phyloP scores from a whole-genome alignment of 331 rosid genomes.

The Arachis monticola region DNA sequence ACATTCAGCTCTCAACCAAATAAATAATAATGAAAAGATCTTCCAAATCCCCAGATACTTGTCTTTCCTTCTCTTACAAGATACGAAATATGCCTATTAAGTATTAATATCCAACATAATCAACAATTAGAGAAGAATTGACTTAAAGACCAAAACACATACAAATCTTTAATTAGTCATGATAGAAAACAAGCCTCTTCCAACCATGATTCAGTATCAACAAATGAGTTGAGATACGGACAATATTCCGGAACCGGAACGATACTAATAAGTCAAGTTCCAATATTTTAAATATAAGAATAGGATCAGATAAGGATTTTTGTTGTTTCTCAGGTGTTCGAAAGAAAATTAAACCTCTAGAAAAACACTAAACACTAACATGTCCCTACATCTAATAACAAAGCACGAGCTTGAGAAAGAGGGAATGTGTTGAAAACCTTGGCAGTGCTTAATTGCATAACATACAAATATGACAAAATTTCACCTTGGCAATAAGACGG shows the following conservation, averaged over 20 bases:
- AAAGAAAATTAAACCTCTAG: conserved; percentile 3
- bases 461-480: conserved; percentile 8
- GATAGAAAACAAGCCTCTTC: conserved; percentile 10
- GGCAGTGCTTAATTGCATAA: not conserved
- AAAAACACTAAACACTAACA: conserved; percentile 15
- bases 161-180: not conserved
- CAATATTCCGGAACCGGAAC: not conserved
- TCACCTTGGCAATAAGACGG: conserved; percentile 80
- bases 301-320: conserved; percentile 14
- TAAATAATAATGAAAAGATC: not conserved
- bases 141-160: conserved; percentile 17
- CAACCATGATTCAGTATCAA: conserved; percentile 4
- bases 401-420: not conserved
- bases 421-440: too few species aligned
- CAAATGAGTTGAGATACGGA: not conserved
- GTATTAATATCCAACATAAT: conserved; percentile 18
- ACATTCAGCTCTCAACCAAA: conserved; percentile 6
- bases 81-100: not conserved
- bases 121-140: not conserved
- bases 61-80: conserved; percentile 30
- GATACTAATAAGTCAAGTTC: not conserved
- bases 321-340: not conserved
- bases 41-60: conserved; percentile 15
- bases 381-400: conserved; percentile 7
- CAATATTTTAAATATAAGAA: conserved; percentile 15